Base-by-base conservation (phyloP, 495 filamentous ascomycete species). In the Trichoderma gamsii region DNA sequence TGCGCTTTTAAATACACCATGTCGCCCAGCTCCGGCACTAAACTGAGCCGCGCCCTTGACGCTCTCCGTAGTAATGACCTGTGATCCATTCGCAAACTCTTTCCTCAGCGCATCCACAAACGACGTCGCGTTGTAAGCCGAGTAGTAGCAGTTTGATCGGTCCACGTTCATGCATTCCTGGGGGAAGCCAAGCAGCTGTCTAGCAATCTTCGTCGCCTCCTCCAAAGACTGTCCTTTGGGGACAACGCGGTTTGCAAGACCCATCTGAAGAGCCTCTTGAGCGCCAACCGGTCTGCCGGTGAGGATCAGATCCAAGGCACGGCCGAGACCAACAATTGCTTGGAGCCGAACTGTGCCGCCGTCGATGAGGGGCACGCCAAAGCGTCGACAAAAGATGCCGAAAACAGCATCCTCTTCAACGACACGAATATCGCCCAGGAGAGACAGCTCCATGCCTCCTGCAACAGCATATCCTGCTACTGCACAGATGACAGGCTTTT, bases 261-360 rank as follows among this genome's bases (percentile, higher is more conserved):
- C 82, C 77, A 84, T 83, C 4, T 65, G 23, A 5, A 82, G 67
- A n/a, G 81, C 83, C 66, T 84, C 81, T 56, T 78, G 65, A 35
- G 82, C 81, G 0, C 69, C 70, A 0, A 83, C 80, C 2, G 76
- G 66, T 0, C 83, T 74, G 18, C 83, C 81, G 0, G 83, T 85
- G 7, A 85, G 66, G 6, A 84, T 82, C 79, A 83, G 80, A 74
- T 84, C 83, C 41, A 83, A 68, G 5, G 82, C 81, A 11, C 82
- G 73, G 8, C 80, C 80, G 9, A 84, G 73, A 8, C 83, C 82
- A 61, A 85, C 73, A 64, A 84, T 78, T 8, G 78, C 77, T 66
- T 78, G 81, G 9, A 84, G 70, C 3, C 81, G 74, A 1, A 84
- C 81, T 0, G 81, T 84, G 21, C 81, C 82, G 5, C 82, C 79